Evolutionary conservation across 495 filamentous ascomycete species (phyloP).

Genomic region (Neurospora sp.): DNA sequence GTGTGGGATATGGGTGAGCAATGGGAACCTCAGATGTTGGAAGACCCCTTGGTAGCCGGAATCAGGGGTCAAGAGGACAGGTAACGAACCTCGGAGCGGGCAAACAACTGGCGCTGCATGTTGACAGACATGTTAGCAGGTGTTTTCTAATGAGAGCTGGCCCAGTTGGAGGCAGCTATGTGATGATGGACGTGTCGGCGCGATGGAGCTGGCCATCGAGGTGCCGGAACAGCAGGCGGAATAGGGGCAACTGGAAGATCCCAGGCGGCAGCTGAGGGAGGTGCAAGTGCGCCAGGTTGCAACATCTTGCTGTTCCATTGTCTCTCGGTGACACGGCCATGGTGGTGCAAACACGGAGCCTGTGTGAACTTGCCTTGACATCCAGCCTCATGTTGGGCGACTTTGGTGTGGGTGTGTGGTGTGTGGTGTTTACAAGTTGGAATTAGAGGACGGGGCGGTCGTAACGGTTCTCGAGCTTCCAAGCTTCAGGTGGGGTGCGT

Average conservation of each 20-base stretch:
- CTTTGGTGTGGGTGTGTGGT: neutral
- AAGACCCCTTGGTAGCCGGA: neutral
- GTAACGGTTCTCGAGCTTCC: slow-evolving; percentile 5
- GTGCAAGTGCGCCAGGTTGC: neutral
- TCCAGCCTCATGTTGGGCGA: slow-evolving; percentile 71
- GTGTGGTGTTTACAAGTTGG: neutral
- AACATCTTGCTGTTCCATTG: slow-evolving; percentile 7
- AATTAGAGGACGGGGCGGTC: neutral
- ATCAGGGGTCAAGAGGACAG: slow-evolving; percentile 65
- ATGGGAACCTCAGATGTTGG: neutral
- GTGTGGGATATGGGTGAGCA: slow-evolving; percentile 25
- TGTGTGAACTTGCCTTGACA: slow-evolving; percentile 61
- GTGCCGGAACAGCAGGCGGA: neutral
- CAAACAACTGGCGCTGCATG: slow-evolving; percentile 29
- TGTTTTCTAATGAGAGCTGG: neutral
- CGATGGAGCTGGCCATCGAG: neutral
- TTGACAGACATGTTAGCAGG: slow-evolving; percentile 16
- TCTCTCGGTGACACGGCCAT: slow-evolving; percentile 6
- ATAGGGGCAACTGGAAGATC: slow-evolving; percentile 7
- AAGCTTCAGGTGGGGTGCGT: slow-evolving; percentile 17
- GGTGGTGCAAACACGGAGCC: neutral
- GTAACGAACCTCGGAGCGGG: slow-evolving; percentile 33
- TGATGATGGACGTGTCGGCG: slow-evolving; percentile 5
- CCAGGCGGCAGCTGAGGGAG: slow-evolving; percentile 3
- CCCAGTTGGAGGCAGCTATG: neutral